Percentiles rank a stretch among this genome's conserved stretches.
Conservation (phyloP, 164 flowering plant species). For the Magnolia changhungtana region DNA sequence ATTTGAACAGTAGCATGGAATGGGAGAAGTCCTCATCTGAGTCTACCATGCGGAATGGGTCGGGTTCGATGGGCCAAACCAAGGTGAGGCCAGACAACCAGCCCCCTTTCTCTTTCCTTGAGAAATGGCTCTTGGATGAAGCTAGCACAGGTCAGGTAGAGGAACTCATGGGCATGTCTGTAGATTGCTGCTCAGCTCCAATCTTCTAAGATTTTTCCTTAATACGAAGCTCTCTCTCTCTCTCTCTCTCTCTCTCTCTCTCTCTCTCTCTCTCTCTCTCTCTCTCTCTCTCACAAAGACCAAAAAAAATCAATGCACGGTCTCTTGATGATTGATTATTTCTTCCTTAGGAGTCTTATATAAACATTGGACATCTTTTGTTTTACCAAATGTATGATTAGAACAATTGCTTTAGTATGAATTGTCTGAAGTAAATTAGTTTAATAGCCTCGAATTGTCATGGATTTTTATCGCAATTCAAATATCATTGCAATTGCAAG, state of each 20-base stretch:
- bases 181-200: slow-evolving; percentile 17
- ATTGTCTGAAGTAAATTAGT: background rate
- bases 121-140: slow-evolving; percentile 36
- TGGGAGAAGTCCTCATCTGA: slow-evolving; percentile 46
- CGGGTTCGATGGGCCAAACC: slow-evolving; percentile 4
- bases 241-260: background rate
- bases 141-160: slow-evolving; percentile 21
- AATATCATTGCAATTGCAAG: too few relatives aligned
- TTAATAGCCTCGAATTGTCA: background rate
- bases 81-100: slow-evolving; percentile 11
- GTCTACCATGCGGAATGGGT: slow-evolving; percentile 3
- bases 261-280: slow-evolving; percentile 2
- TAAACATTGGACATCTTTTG: slow-evolving; percentile 16
- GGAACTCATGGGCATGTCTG: slow-evolving; percentile 54
- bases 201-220: slow-evolving; percentile 30
- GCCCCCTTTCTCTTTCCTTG: slow-evolving; percentile 21
- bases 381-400: slow-evolving; percentile 15
- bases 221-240: too few relatives aligned
- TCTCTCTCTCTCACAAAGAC: background rate
- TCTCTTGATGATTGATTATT: background rate
- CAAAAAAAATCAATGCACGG: background rate
- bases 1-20: slow-evolving; percentile 27
- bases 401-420: slow-evolving; percentile 1
- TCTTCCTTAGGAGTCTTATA: background rate
- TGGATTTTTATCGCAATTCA: too few relatives aligned